A percentile compares a stretch with the other conserved stretches of the same genome.
Evolutionary conservation across 176 grass and related monocot species (phyloP).

Genomic region (Leersia perrieri): DNA sequence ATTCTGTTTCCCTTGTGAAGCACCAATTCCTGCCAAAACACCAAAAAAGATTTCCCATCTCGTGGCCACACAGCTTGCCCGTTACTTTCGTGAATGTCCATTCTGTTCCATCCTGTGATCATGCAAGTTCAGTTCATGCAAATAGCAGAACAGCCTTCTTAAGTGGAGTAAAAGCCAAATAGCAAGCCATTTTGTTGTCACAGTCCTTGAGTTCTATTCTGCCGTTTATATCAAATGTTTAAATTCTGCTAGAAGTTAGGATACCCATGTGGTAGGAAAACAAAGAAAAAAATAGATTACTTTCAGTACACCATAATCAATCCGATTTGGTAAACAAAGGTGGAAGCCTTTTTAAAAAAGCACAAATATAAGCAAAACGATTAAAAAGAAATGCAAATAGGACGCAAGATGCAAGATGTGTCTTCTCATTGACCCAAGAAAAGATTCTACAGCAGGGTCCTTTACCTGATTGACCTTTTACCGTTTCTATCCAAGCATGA

Average conservation of each 20-base stretch:
- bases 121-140: neutral
- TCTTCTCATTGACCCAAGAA: constrained; percentile 33
- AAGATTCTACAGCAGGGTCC: constrained; percentile 24
- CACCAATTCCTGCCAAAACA: constrained; percentile 22
- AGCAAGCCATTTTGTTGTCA: neutral
- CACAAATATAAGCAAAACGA: constrained; percentile 2
- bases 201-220: neutral
- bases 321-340: neutral
- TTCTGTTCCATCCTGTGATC: neutral
- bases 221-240: neutral
- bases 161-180: neutral
- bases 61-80: neutral
- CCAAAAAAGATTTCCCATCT: constrained; percentile 27
- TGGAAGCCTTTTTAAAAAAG: neutral
- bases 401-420: neutral
- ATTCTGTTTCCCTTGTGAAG: constrained; percentile 49
- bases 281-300: too few relatives aligned
- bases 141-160: neutral
- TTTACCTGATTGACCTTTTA: constrained; percentile 39
- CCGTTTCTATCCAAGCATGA: constrained; percentile 45
- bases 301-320: neutral
- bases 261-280: too few relatives aligned
- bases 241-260: neutral
- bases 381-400: neutral
- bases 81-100: neutral